These are phyloP conservation scores for Anthostomella pinea DNA, from an alignment of 2,329 filamentous ascomycete species.

Conservation along the genomic window DNA sequence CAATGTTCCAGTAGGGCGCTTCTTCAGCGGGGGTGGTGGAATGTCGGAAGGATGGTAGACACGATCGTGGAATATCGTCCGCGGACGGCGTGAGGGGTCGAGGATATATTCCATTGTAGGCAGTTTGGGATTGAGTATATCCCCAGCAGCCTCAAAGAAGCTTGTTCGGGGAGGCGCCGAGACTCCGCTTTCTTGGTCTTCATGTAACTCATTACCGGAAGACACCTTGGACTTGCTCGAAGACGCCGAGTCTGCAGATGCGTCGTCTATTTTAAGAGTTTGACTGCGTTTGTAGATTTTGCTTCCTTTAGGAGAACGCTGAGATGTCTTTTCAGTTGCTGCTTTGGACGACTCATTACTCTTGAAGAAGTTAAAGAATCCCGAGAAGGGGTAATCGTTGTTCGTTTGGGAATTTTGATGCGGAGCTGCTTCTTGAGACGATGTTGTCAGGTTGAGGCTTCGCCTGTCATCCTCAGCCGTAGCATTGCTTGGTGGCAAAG, in stretches of 20 bases:
- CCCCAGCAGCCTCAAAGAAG: constrained; percentile 91
- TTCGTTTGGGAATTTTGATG: constrained; percentile 32
- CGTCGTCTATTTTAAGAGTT: constrained; percentile 55
- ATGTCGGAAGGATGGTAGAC: constrained; percentile 94
- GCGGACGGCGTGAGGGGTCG: constrained; percentile 75
- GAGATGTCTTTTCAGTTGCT: constrained; percentile 28
- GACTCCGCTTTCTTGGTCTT: constrained; percentile 42
- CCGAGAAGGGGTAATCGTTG: constrained; percentile 53
- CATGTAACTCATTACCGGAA: constrained; percentile 47
- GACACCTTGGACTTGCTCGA: constrained; percentile 44
- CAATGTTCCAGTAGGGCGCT: constrained; percentile 39
- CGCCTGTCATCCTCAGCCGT: constrained; percentile 64
- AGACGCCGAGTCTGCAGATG: constrained; percentile 30
- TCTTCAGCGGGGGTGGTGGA: constrained; percentile 71
- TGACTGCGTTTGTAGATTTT: constrained; percentile 77
- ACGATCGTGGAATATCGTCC: constrained; percentile 95
- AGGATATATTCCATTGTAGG: constrained; percentile 79
- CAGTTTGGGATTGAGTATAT: constrained; percentile 85
- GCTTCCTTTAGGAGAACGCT: constrained; percentile 56
- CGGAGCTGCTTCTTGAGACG: constrained; percentile 28
- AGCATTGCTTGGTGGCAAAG: constrained; percentile 65
- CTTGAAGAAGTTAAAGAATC: constrained; percentile 73
- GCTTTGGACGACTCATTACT: constrained; percentile 50
- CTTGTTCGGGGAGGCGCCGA: constrained; percentile 83
- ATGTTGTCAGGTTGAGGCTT: constrained; percentile 48